Base-by-base conservation (phyloP, 2,329 filamentous ascomycete species). In the Bisporella sp. region DNA sequence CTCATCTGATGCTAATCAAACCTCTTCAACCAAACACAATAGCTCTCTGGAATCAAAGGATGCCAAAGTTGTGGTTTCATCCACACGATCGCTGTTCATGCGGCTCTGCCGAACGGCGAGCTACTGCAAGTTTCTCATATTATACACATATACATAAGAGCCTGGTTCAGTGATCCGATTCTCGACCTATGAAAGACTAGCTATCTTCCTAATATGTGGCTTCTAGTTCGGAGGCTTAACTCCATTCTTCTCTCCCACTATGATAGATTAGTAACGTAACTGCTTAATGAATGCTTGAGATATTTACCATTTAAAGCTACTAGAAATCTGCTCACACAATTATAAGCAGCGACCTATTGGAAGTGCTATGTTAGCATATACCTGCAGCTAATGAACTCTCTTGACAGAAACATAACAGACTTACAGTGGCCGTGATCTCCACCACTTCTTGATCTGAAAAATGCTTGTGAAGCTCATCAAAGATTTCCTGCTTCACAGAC, bases 291-390 rank as follows among this genome's bases (percentile, higher is more conserved):
- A 21, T 21, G 9, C 31, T 12, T 13, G 12, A 42, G 48, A 28
- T 45, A 71, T 78, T 68, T 69, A 83, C 81, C 87, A 70, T 95
- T 84, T 50, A 95, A 67, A 11, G 89, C 89, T 21, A 95, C 88
- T 58, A 95, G 67, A 59, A 95, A 91, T 31, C 89, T 77, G 66
- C 85, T 90, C 12, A 95, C 88, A 63, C 87, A 91, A 65, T 95
- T 95, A 66, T 95, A 95, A 49, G 80, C 82, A 9, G 86, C 87
- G 57, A 89, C 78, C 63, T 65, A 48, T 32, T 42, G 7, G 44
- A 46, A 40, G 5, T 47, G 9, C 45, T 32, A 45, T 41, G 40
- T 52, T 35, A 41, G 30, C 31, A 43, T 28, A 28, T 21, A 21
- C 37, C 21, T 31, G 30, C 41, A 21, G 21, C 21, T 21, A 21